Percentiles rank a stretch among this genome's conserved stretches.
phyloP scores from a whole-genome alignment of 352 stramenopile genomes.

The Sclerospora graminicola region DNA sequence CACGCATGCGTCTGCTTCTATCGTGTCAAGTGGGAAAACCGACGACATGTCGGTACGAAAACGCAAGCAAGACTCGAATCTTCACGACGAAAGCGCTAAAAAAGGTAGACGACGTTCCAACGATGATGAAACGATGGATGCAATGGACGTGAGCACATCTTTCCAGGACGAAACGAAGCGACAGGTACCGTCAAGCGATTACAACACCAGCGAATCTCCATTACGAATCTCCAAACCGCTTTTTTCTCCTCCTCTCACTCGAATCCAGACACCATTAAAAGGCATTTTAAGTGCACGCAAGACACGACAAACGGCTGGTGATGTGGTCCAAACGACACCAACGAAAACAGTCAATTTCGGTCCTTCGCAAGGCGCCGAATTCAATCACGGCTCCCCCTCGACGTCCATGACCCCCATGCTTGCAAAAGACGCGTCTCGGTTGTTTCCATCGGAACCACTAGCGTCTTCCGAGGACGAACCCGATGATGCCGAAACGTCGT shows the following conservation, averaged over 20 bases:
- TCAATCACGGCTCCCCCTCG: conserved; percentile 66
- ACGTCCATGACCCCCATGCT: conserved; percentile 83
- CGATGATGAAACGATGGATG: conserved; percentile 10
- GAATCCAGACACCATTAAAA: conserved; percentile 43
- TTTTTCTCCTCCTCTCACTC: conserved; percentile 19
- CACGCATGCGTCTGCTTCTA: no score
- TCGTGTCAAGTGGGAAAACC: no score
- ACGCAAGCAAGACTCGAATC: conserved; percentile 11
- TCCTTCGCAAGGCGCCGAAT: conserved; percentile 64
- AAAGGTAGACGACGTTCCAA: conserved; percentile 9
- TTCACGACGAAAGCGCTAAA: conserved; percentile 1
- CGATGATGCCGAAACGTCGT: conserved; percentile 69
- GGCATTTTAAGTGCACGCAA: conserved; percentile 74
- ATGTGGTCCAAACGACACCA: conserved; percentile 36
- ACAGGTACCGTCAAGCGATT: no score
- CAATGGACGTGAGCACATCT: conserved; percentile 13
- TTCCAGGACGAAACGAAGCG: background rate
- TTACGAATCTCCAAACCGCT: conserved; percentile 2
- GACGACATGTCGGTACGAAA: conserved; percentile 18
- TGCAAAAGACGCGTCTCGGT: conserved; percentile 37
- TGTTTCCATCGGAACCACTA: conserved; percentile 54
- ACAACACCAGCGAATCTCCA: no score
- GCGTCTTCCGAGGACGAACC: conserved; percentile 31
- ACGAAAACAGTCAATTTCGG: conserved; percentile 83
- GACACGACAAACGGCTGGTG: conserved; percentile 7